phyloP scores from a whole-genome alignment of 345 rosid species.

The Citrus maxima region DNA sequence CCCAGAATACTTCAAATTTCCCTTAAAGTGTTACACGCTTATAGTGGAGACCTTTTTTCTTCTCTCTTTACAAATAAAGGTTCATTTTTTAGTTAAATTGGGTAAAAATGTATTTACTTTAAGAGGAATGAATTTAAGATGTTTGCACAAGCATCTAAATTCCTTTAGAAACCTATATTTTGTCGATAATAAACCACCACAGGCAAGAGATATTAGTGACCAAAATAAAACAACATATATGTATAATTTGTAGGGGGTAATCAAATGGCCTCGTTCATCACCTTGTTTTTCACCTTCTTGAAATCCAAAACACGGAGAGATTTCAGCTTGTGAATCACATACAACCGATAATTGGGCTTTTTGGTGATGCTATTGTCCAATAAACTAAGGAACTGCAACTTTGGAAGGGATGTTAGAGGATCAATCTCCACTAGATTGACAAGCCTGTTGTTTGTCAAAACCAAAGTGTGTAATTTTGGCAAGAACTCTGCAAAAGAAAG shows the following conservation, averaged over 20 bases:
- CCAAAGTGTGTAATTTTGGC: constrained; percentile 83
- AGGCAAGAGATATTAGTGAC: neutral
- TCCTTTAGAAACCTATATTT: neutral
- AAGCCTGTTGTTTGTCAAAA: constrained; percentile 94
- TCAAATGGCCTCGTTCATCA: constrained; percentile 52
- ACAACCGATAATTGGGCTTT: constrained; percentile 85
- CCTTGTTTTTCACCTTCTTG: constrained; percentile 93
- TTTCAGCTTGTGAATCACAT: constrained; percentile 85
- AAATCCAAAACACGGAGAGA: constrained; percentile 89
- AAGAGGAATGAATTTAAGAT: neutral
- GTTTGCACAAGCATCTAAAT: neutral
- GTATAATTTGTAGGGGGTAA: neutral
- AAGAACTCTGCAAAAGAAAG: constrained; percentile 58
- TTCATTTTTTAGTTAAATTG: neutral
- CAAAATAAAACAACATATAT: neutral
- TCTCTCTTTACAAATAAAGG: neutral
- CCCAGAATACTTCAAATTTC: neutral
- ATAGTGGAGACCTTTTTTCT: neutral
- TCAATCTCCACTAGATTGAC: constrained; percentile 98
- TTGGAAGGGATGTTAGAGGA: constrained; percentile 81
- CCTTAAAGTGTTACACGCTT: neutral
- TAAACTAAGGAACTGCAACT: constrained; percentile 86
- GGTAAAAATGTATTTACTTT: neutral
- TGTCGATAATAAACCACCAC: neutral
- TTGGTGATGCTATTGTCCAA: constrained; percentile 93